Base-by-base conservation (phyloP, 129 eudicot genomes). In the Kitagawia praeruptora region DNA sequence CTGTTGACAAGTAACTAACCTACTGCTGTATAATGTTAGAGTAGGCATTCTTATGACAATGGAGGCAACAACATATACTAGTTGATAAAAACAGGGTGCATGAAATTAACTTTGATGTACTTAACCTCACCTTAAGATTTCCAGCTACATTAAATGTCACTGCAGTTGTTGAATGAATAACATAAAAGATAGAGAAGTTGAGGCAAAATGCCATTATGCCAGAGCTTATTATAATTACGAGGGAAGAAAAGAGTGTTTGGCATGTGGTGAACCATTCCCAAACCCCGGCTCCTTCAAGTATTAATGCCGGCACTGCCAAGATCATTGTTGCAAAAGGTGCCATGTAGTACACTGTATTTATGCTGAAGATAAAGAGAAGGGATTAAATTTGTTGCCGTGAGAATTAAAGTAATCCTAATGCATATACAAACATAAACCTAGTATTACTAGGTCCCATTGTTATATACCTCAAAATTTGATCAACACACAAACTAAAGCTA, bases 141-240 rank as follows among this genome's bases (percentile, higher is more conserved):
- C 98, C 98, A 23, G 98, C 98, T 78, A 93, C 98, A 70, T 93
- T 93, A 87, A 93, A 93, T 9, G 98, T 93, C 82, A 93, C 98
- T 0, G 98, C 98, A 16, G 97, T 93, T 21, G 98, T 93, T 38
- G 98, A 93, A 80, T 93, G 98, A 82, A 93, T 91, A 42, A 93
- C 98, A 58, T 93, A 93, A 58, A 93, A 93, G 72, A 93, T 93
- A 37, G 98, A 93, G 87, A 93, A 93, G 81, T 93, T 93, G 58
- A 93, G 93, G 82, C 98, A 93, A 79, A 93, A 93, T 45, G 98
- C 98, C 75, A 82, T 61, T 47, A 93, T 89, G n/a, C 98, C 98
- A 42, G 98, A 93, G 75, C 95, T 91, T 19, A 93, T 82, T 46
- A 93, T 93, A 56, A 93, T 91, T 56, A 86, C 1, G 45, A 91